These are phyloP conservation scores for Cyberlindnera sargentensis DNA, from an alignment of 805 yeast genomes.

Conservation along the genomic window DNA sequence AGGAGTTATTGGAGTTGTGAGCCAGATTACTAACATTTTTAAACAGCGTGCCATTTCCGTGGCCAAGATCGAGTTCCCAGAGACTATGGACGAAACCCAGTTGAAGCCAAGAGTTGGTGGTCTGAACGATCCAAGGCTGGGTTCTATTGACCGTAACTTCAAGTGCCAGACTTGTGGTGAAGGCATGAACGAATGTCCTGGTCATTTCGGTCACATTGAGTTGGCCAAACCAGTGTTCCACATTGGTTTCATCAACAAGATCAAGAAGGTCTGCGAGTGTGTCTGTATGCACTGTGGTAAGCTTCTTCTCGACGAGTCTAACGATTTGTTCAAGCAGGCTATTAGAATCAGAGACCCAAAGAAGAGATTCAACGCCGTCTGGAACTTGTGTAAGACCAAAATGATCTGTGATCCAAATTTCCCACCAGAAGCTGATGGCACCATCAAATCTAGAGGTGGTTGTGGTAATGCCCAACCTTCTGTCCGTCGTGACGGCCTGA, in stretches of 20 bases:
- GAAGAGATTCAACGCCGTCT: conserved; percentile 93
- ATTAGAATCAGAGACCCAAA: conserved; percentile 87
- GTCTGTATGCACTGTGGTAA: conserved; percentile 99
- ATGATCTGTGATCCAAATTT: conserved; percentile 92
- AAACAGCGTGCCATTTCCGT: conserved; percentile 85
- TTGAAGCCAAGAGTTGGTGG: conserved; percentile 96
- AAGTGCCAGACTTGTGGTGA: conserved; percentile 99
- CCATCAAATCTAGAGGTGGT: conserved; percentile 74
- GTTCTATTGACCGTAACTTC: conserved; percentile 94
- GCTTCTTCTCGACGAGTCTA: conserved; percentile 72
- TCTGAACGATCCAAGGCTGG: conserved; percentile 92
- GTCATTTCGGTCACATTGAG: conserved; percentile 98
- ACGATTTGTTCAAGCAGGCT: conserved; percentile 72
- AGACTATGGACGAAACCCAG: conserved; percentile 98
- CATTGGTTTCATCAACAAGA: conserved; percentile 89
- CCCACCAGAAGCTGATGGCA: conserved; percentile 55
- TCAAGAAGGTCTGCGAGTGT: conserved; percentile 92
- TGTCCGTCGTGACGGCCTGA: conserved; percentile 90
- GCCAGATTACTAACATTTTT: conserved; percentile 11
- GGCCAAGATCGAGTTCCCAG: conserved; percentile 96
- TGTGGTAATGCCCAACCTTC: conserved; percentile 98
- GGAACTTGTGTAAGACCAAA: conserved; percentile 87
- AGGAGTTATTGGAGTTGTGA: too few relatives aligned
- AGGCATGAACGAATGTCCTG: conserved; percentile 99
- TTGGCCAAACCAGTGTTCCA: conserved; percentile 98